These are phyloP conservation scores for Pisolithus thermaeus DNA, from an alignment of 1,284 basidiomycete genomes.

Conservation along the genomic window DNA sequence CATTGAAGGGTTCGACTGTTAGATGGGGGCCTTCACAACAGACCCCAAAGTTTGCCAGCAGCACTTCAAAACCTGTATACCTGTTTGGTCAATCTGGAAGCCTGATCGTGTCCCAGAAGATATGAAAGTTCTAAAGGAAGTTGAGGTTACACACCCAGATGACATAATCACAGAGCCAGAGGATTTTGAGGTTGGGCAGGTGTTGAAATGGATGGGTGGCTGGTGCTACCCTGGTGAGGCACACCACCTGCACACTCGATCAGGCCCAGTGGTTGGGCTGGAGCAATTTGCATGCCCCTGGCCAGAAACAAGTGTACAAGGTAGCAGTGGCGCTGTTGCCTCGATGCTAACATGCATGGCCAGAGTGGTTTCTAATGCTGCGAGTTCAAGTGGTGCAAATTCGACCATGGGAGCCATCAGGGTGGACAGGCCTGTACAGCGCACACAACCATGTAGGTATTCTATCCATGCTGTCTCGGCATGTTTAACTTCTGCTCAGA, in stretches of 20 bases:
- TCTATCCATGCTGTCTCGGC: too few relatives aligned
- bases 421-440: too few relatives aligned
- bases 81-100: background rate
- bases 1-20: background rate
- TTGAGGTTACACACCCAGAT: background rate
- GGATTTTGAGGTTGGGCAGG: background rate
- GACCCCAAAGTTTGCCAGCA: background rate
- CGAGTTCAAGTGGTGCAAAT: too few relatives aligned
- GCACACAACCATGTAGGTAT: too few relatives aligned
- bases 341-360: too few relatives aligned
- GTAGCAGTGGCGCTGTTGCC: too few relatives aligned
- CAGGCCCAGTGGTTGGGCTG: background rate
- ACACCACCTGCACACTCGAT: background rate
- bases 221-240: background rate
- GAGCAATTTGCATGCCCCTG: background rate
- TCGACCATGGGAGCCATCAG: too few relatives aligned
- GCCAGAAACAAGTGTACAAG: too few relatives aligned
- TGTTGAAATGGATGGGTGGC: background rate
- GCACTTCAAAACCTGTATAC: background rate
- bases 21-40: constrained; percentile 1
- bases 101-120: background rate
- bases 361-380: too few relatives aligned
- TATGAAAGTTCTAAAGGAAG: background rate
- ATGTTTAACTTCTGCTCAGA: too few relatives aligned
- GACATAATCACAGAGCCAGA: background rate